These are phyloP conservation scores for Gelatoporia subvermispora DNA, from an alignment of 768 basidiomycete genomes.

Conservation along the genomic window DNA sequence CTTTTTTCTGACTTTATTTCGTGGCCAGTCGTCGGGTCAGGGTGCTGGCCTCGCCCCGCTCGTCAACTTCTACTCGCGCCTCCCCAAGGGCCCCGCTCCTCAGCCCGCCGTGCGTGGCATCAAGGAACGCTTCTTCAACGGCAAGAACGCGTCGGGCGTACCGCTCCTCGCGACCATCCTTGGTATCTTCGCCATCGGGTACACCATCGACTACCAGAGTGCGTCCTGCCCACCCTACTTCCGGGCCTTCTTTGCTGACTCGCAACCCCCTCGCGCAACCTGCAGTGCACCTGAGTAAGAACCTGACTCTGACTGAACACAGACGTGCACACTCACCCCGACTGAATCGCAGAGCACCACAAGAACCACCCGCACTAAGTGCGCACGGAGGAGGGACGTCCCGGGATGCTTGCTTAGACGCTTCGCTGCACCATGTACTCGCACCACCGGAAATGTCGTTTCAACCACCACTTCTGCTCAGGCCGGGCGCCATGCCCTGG, in stretches of 20 bases:
- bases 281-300: too few relatives aligned
- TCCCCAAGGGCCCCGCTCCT: constrained; percentile 83
- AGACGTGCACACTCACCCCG: too few relatives aligned
- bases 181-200: constrained; percentile 70
- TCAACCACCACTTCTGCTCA: too few relatives aligned
- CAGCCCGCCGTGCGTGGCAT: constrained; percentile 55
- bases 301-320: background rate
- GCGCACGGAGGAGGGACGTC: too few relatives aligned
- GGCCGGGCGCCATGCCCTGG: too few relatives aligned
- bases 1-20: background rate
- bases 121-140: constrained; percentile 79
- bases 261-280: constrained; percentile 18
- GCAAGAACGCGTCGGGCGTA: constrained; percentile 76
- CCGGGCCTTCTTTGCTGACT: constrained; percentile 2
- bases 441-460: too few relatives aligned
- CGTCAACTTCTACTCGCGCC: constrained; percentile 94
- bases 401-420: too few relatives aligned
- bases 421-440: too few relatives aligned
- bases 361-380: constrained; percentile 82
- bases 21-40: constrained; percentile 66
- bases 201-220: constrained; percentile 90
- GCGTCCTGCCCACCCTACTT: constrained; percentile 33
- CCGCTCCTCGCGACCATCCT: constrained; percentile 62
- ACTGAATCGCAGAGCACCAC: constrained; percentile 62
- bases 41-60: constrained; percentile 79